Base-by-base conservation (phyloP, 441 rosid species). In the Gossypium trilobum region DNA sequence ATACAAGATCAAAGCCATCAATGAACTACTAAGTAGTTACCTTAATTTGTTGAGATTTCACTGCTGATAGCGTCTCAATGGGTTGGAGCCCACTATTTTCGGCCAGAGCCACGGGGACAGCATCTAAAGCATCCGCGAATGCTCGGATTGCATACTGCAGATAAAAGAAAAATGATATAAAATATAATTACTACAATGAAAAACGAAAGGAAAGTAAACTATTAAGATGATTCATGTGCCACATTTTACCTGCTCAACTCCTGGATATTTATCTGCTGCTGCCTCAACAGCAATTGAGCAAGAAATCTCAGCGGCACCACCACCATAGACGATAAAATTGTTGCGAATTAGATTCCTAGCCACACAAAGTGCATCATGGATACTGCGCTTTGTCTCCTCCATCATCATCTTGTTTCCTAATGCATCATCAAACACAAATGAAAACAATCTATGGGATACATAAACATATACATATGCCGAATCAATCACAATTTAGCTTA, bases 81-180 rank as follows among this genome's bases (percentile, higher is more conserved):
- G 97, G 97, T 74, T 93, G 97, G 73, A 93, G 87, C 27, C 99
- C 99, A 68, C 98, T 91, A 76, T 95, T 95, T 78, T 95, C 99
- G 2, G 98, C 99, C 44, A 95, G 97, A 14, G 99, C 98, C 99
- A 93, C 87, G 0, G 98, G 94, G 66, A 95, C 69, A 16, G 89
- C 77, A 78, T 95, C 99, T 78, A 95, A 76, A 65, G 97, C 97
- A 84, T 95, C 99, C 5, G 95, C 96, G 48, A 93, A 93, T 56
- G 93, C 98, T 77, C 98, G 86, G 33, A 95, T 89, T 64, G 97
- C 99, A 81, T 92, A 92, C 99, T 92, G 95, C 84, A 79, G 27
- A 70, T 4, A 73, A 63, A 14, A 59, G 44, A 61, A 54, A 20
- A 5, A 11, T 16, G 3, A 16, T n/a, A 16, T 9, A 50, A 48